Evolutionary conservation across 352 stramenopile species (phyloP), one percentile per base, ranked within the genome.

Genomic region (Phytophthora idaei): DNA sequence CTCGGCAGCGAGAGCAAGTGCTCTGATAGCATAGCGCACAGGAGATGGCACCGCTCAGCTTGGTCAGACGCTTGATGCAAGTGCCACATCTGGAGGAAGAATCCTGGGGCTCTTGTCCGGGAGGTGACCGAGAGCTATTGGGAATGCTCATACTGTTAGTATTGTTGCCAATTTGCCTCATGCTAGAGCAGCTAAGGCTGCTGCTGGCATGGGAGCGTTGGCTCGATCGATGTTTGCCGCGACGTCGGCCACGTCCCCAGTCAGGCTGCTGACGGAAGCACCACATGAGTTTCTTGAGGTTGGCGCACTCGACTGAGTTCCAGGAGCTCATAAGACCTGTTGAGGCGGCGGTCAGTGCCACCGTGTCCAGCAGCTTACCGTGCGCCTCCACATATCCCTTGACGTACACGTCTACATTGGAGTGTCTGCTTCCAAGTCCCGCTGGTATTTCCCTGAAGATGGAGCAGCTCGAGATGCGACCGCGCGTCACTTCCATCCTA

Each of bases 221-320:
- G 8, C 58, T 72, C 10, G 55, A 55, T 14, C 57, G 57, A 29
- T 51, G 55, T 4, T 37, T 48, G 31, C 29, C 17, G 51, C 32
- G 53, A 52, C 49, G 58, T 29, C 48, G 31, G 14, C 15, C 17
- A 37, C 28, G 45, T 7, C 34, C 25, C 44, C 41, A 31, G 25
- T 53, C 39, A 12, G 57, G 53, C 28, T 64, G 60, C 21, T 67
- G 64, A 31, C 64, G 64, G 21, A 76, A 71, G 29, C 44, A 71
- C 76, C 74, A 87, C 73, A 80, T 74, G 46, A 83, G 67, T 54
- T 86, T 86, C 49, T 83, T 83, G 32, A 77, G 56, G 31, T 81
- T 69, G 14, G 68, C 72, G 47, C 69, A 81, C 55, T 82, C 74
- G 39, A 83, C 62, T 5, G 73, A 49, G 42, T 85, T 85, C 77